Base-by-base conservation (phyloP, 306 rosid genomes). In the Cicer yamashitae region DNA sequence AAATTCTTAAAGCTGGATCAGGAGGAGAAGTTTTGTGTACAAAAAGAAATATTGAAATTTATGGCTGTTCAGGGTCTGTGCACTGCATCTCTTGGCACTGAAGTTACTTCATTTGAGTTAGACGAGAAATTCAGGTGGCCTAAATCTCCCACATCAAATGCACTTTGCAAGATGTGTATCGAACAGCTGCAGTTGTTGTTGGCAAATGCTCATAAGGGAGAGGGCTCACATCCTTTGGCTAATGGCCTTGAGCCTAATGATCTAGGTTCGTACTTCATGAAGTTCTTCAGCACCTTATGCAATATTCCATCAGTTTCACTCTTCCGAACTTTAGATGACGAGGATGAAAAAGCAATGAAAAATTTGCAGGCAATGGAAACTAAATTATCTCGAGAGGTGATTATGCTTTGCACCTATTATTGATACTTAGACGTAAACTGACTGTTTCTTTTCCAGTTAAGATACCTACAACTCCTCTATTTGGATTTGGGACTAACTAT, bases 71-170 rank as follows among this genome's bases (percentile, higher is more conserved):
- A 94, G 84, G 99, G 99, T 57, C 78, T 94, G 82, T 92, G 92
- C 81, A 86, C 88, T 46, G 93, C 97, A 25, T 92, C 99, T 51
- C 97, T 94, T 77, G 97, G 99, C 80, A 77, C 86, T 71, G 96
- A 92, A 85, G 93, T 94, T 60, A 94, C 99, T 73, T 94, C 99
- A 6, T 90, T 92, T 81, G 97, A 94, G 88, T 83, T 94, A 64
- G 83, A 88, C 50, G 97, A 92, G 88, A 92, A 87, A 74, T 89
- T 94, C 77, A 86, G 89, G 84, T 94, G 97, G 99, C 98, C 99
- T 63, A 94, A 94, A 83, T 81, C 77, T 72, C 90, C 99, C 77
- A 84, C 96, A 46, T 85, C 98, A 0, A 89, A 81, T 85, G 79
- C 92, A 77, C 97, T 94, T 77, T 90, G 97, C 89, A 85, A 83